A percentile compares a stretch with the other conserved stretches of the same genome.
Evolutionary conservation across 495 filamentous ascomycete species (phyloP).

Genomic region (Trichoderma gamsii): DNA sequence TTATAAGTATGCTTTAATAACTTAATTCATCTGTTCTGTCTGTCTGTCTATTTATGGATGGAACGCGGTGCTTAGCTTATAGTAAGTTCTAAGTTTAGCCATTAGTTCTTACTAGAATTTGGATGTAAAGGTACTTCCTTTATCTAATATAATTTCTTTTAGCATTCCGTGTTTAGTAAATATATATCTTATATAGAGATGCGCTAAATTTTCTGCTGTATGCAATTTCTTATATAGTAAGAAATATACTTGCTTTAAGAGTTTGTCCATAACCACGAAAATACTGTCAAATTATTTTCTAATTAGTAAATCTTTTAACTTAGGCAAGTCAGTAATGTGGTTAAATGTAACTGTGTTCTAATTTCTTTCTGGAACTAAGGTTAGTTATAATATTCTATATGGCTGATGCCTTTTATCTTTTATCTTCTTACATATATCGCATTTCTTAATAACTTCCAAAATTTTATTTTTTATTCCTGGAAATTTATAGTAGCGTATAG

Average conservation of each 20-base stretch:
- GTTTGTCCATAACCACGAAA: conserved; percentile 25
- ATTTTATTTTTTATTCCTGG: background rate
- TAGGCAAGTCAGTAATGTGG: no score
- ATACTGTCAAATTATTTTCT: conserved; percentile 16
- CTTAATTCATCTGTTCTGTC: conserved; percentile 15
- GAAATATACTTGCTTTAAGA: background rate
- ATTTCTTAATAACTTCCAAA: background rate
- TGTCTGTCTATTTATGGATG: conserved; percentile 10
- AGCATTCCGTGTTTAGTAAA: conserved; percentile 19
- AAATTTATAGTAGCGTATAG: conserved; percentile 20
- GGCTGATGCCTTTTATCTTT: background rate
- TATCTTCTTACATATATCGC: background rate
- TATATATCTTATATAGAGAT: conserved; percentile 15
- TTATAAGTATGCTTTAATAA: conserved; percentile 14
- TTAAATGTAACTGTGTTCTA: no score
- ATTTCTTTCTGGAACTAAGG: no score
- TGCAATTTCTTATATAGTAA: background rate
- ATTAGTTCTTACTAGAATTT: background rate
- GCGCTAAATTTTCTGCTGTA: background rate
- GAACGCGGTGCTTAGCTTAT: conserved; percentile 21
- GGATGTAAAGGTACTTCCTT: conserved; percentile 11
- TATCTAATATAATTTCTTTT: conserved; percentile 22
- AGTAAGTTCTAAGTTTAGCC: conserved; percentile 14
- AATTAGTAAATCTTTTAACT: background rate
- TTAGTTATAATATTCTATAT: background rate